Evolutionary conservation across 2,329 filamentous ascomycete species (phyloP).

Genomic region (Nemania sp.): DNA sequence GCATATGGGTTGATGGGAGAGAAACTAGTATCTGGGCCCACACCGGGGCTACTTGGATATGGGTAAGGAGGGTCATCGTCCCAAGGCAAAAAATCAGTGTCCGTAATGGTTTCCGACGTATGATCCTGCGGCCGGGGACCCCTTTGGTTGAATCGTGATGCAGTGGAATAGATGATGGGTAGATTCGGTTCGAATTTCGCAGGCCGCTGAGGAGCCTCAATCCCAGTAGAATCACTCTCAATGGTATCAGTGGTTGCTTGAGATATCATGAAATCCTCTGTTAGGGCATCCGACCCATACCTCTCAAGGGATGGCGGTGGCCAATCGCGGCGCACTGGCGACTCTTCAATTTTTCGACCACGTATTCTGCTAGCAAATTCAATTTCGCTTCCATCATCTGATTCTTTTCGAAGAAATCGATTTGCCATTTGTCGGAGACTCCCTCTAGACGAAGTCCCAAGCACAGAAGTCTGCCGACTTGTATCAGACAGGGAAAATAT

Average conservation of each 20-base stretch:
- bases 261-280: slow-evolving; percentile 40
- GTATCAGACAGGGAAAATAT: slow-evolving; percentile 63
- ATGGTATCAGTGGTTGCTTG: slow-evolving; percentile 39
- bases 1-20: slow-evolving; percentile 60
- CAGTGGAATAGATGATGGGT: slow-evolving; percentile 8
- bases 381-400: slow-evolving; percentile 37
- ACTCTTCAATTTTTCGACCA: slow-evolving; percentile 45
- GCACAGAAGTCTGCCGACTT: slow-evolving; percentile 46
- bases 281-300: slow-evolving; percentile 34
- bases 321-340: slow-evolving; percentile 31
- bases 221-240: slow-evolving; percentile 31
- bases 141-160: slow-evolving; percentile 12
- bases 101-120: slow-evolving; percentile 51
- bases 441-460: slow-evolving; percentile 45
- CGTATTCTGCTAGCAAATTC: slow-evolving; percentile 54
- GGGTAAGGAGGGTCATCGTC: slow-evolving; percentile 60
- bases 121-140: slow-evolving; percentile 43
- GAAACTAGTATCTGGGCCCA: slow-evolving; percentile 9
- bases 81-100: slow-evolving; percentile 65
- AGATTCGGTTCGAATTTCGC: slow-evolving; percentile 17
- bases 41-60: slow-evolving; percentile 44
- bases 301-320: slow-evolving; percentile 24
- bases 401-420: slow-evolving; percentile 12
- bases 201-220: slow-evolving; percentile 14
- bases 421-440: slow-evolving; percentile 24